Conservation (phyloP, 139 green algal genomes). For the Dunaliella primolecta region DNA sequence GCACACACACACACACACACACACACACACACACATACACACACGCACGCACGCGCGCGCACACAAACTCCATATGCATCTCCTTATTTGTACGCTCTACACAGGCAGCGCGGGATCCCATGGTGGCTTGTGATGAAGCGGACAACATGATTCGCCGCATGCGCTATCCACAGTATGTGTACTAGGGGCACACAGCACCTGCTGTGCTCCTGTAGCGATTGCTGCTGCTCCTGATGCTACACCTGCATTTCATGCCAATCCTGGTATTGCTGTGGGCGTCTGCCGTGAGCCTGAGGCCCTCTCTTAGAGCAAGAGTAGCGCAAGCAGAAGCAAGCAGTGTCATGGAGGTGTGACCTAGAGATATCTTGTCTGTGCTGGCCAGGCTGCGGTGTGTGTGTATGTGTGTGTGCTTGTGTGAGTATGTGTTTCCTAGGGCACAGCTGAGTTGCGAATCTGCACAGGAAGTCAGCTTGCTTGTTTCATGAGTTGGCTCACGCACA, state of each 20-base stretch:
- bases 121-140: background rate
- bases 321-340: background rate
- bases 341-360: background rate
- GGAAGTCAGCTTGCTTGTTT: background rate
- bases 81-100: too few relatives aligned
- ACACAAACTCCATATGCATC: background rate
- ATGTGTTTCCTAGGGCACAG: background rate
- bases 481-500: background rate
- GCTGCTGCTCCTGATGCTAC: too few relatives aligned
- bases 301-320: background rate
- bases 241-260: too few relatives aligned
- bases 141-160: background rate
- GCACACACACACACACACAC: background rate
- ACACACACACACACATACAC: background rate
- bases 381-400: background rate
- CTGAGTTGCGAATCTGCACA: background rate
- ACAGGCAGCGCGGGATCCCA: background rate
- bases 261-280: too few relatives aligned
- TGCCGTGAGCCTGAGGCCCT: too few relatives aligned
- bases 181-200: background rate
- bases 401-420: background rate
- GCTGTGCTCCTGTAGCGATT: too few relatives aligned
- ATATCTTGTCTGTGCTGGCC: background rate
- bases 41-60: background rate
- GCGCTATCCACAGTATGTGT: background rate